Percentiles rank a stretch among this genome's conserved stretches.
These are phyloP conservation scores for Prunus mume DNA, from an alignment of 306 rosid species.

Conservation along the genomic window DNA sequence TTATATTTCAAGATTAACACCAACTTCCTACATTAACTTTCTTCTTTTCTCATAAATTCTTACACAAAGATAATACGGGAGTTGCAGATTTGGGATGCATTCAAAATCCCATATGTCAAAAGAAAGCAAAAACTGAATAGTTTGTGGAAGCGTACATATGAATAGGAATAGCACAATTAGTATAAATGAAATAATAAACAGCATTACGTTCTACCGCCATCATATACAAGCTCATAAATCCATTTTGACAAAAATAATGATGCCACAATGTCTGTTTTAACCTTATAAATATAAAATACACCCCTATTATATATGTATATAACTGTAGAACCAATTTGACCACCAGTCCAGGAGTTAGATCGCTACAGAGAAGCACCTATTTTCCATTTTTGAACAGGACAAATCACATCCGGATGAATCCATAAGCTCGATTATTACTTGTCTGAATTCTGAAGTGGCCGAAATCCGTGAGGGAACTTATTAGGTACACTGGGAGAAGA, in stretches of 20 bases:
- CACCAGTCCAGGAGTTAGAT: constrained; percentile 35
- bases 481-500: constrained; percentile 30
- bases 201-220: constrained; percentile 18
- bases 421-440: constrained; percentile 33
- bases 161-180: neutral
- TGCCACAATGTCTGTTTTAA: neutral
- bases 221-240: constrained; percentile 31
- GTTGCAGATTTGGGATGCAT: neutral
- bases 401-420: constrained; percentile 15
- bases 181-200: neutral
- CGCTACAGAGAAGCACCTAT: constrained; percentile 32
- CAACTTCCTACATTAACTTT: no score
- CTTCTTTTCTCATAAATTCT: no score
- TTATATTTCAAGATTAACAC: no score
- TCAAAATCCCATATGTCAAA: neutral
- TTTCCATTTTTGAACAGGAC: constrained; percentile 29
- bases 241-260: constrained; percentile 11
- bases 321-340: constrained; percentile 25
- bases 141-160: neutral
- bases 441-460: constrained; percentile 5
- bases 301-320: neutral
- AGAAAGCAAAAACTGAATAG: neutral
- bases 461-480: constrained; percentile 31
- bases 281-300: neutral
- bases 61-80: no score